Base-by-base conservation (phyloP, 108 stramenopile species). In the Nitzschia inconspicua region DNA sequence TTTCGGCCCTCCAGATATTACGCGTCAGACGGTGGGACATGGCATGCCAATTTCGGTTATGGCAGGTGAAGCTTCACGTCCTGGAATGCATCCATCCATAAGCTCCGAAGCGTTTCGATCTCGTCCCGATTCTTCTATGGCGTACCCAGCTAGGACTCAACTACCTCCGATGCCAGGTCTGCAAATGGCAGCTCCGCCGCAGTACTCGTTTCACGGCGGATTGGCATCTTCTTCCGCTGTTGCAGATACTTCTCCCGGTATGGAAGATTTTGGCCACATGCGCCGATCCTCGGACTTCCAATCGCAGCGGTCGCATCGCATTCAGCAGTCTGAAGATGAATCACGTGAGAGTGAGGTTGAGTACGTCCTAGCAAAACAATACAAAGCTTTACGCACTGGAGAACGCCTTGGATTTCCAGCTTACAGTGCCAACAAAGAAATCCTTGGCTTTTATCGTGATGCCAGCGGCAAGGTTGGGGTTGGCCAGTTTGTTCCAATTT, bases 331-430 rank as follows among this genome's bases (percentile, higher is more conserved):
- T 19, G 44, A 35, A 5, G 16, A 9, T 27, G 28, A 29, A 23
- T 60, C 60, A 3, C 58, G 59, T 1, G 65, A 73, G 51, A 61
- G 40, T 42, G 66, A 79, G 42, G 77, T 82, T 2, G 51, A 53
- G 20, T 85, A 76, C 44, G 74, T 85, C 10, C 50, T 85, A 48
- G 80, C 80, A 13, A 81, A 79, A 42, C 62, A 77, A 36, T 85
- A 70, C 80, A 81, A 85, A 41, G 67, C 73, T 0, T 24, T 82
- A 49, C 60, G 62, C 7, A 77, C 67, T 40, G 73, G 77, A 3
- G 65, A 78, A 51, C 60, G 52, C 9, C 50, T 82, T 24, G 84
- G 84, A 0, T 81, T 85, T 55, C 84, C 84, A 2, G 76, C 76
- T 18, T 85, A 76, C 60, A 78, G 53, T 44, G 61, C 44, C 8